phyloP scores from a whole-genome alignment of 306 rosid species.

The Fagus crenata region DNA sequence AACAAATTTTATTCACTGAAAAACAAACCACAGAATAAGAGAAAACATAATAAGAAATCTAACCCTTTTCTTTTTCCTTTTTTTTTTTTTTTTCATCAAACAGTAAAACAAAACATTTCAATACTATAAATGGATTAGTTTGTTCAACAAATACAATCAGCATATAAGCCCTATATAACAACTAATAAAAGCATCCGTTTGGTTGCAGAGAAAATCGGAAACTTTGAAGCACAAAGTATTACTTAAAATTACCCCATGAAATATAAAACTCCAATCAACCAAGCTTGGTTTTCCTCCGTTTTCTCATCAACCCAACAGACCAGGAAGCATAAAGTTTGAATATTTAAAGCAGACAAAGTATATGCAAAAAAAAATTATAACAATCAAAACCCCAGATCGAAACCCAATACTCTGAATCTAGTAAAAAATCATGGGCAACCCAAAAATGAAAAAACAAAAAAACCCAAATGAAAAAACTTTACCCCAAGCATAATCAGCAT shows the following conservation, averaged over 20 bases:
- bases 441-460: neutral
- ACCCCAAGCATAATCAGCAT: neutral
- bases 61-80: neutral
- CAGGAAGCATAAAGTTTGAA: neutral
- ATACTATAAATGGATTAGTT: neutral
- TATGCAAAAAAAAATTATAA: neutral
- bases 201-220: too few species aligned
- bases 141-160: neutral
- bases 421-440: too few species aligned
- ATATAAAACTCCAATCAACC: too few species aligned
- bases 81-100: neutral
- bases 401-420: conserved; percentile 4
- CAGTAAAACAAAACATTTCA: neutral
- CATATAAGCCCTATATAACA: neutral
- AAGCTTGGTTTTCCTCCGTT: conserved; percentile 11
- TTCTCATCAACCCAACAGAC: conserved; percentile 27
- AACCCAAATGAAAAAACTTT: conserved; percentile 6
- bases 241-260: too few species aligned
- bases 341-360: conserved; percentile 14
- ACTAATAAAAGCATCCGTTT: neutral
- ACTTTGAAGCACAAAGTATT: too few species aligned
- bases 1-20: conserved; percentile 59
- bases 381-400: conserved; percentile 3
- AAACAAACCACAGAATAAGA: conserved; percentile 8
- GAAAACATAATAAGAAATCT: conserved; percentile 21